Evolutionary conservation across 2,329 filamentous ascomycete genomes (phyloP), one percentile per base, ranked within the genome.

Genomic region (Ophiostoma ips): DNA sequence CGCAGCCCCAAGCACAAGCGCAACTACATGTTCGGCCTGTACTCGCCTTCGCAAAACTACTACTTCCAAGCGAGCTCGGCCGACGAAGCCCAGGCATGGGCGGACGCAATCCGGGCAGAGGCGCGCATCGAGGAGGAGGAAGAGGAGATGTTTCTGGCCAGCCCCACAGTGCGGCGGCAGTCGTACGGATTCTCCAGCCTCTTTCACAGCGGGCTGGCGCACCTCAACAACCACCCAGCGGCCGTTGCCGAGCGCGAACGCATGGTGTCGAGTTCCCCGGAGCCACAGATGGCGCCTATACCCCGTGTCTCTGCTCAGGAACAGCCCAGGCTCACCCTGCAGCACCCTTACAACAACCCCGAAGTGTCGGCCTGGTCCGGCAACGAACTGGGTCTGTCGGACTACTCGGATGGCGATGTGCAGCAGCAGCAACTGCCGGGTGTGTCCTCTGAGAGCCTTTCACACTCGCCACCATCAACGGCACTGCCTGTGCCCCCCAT

Each of bases 91-190:
- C 77, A 85, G 54, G 81, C 85, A 60, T 98, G 92, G 92, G 85
- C 95, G 16, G 74, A 85, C 24, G 67, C 84, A 48, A 89, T 96
- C 59, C 77, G 88, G 45, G 71, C 71, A 51, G 82, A 92, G 59
- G 86, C 88, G 16, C 79, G 85, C 51, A 86, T 94, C 53, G 87
- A 94, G 56, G 84, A 92, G 60, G 86, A 92, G 46, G 88, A 95
- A 58, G 84, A 89, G 58, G 86, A 92, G 55, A 79, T 92, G 71
- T 75, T 87, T 48, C 63, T 88, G 19, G 76, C 82, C 38, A 86
- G 82, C 61, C 83, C 84, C 0, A 66, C 72, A 6, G 71, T 73
- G 21, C 69, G 67, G 45, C 71, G 71, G 35, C 67, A 71, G 51
- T 72, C 70, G 36, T 73, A 56, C 66, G 56, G 60, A 30, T 55